Evolutionary conservation across 164 flowering plant species (phyloP).

Genomic region (Liriodendron chinense): DNA sequence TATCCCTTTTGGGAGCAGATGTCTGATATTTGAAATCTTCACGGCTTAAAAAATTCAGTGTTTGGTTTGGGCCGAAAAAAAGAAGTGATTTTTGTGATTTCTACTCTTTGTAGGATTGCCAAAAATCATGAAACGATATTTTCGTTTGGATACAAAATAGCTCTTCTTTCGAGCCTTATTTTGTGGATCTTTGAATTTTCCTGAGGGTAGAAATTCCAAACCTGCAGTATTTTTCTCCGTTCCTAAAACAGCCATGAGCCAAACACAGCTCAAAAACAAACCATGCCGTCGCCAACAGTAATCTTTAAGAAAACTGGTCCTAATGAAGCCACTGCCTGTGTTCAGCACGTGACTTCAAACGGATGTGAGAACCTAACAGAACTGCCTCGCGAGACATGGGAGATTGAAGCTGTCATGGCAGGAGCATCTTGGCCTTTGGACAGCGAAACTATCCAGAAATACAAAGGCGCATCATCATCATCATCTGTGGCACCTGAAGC

Average conservation of each 20-base stretch:
- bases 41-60: background rate
- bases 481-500: background rate
- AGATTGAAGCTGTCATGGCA: conserved; percentile 95
- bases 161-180: background rate
- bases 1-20: background rate
- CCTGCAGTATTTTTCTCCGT: too few relatives aligned
- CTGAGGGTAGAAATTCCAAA: too few relatives aligned
- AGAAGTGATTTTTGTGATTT: background rate
- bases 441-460: background rate
- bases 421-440: conserved; percentile 81
- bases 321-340: background rate
- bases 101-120: background rate
- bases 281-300: background rate
- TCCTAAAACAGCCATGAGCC: background rate
- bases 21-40: background rate
- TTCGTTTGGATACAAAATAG: background rate
- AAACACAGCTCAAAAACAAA: background rate
- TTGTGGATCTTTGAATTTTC: too few relatives aligned
- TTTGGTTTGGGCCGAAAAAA: background rate
- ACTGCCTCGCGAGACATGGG: conserved; percentile 64
- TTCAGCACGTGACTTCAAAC: conserved; percentile 61
- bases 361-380: conserved; percentile 85
- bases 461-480: background rate
- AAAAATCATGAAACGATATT: too few relatives aligned
- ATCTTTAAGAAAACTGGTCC: background rate